Evolutionary conservation across 139 green algal genomes (phyloP).

Genomic region (Micractinium sp.): DNA sequence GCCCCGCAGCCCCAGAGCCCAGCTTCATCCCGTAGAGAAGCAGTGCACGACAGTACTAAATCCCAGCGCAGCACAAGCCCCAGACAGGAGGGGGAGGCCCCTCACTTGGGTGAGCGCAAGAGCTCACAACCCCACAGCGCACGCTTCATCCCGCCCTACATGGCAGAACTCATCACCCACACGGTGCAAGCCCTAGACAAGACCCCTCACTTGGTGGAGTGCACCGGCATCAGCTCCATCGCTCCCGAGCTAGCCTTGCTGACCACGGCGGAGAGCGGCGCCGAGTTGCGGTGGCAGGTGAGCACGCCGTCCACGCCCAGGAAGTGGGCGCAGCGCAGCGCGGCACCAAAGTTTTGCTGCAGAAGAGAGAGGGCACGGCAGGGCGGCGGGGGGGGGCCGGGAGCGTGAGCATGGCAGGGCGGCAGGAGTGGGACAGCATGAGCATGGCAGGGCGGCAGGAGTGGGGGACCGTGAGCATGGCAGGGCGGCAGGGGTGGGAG

Average conservation of each 20-base stretch:
- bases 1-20: constrained; percentile 85
- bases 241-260: constrained; percentile 90
- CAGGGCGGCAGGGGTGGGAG: constrained; percentile 40
- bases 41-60: too few relatives aligned
- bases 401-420: constrained; percentile 50
- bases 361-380: not conserved
- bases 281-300: constrained; percentile 81
- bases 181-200: too few relatives aligned
- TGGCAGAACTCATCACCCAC: too few relatives aligned
- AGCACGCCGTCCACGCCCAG: constrained; percentile 87
- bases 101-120: too few relatives aligned
- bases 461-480: constrained; percentile 64
- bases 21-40: too few relatives aligned
- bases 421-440: constrained; percentile 44
- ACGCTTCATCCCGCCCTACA: too few relatives aligned
- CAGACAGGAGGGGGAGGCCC: too few relatives aligned
- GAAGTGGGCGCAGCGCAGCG: constrained; percentile 86
- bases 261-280: constrained; percentile 81
- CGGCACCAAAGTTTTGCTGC: constrained; percentile 93
- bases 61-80: too few relatives aligned
- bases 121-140: too few relatives aligned
- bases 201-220: constrained; percentile 45
- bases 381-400: not conserved
- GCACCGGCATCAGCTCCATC: constrained; percentile 77
- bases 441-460: constrained; percentile 35